phyloP scores from a whole-genome alignment of 352 stramenopile species.

The Globisporangium cystogenes region DNA sequence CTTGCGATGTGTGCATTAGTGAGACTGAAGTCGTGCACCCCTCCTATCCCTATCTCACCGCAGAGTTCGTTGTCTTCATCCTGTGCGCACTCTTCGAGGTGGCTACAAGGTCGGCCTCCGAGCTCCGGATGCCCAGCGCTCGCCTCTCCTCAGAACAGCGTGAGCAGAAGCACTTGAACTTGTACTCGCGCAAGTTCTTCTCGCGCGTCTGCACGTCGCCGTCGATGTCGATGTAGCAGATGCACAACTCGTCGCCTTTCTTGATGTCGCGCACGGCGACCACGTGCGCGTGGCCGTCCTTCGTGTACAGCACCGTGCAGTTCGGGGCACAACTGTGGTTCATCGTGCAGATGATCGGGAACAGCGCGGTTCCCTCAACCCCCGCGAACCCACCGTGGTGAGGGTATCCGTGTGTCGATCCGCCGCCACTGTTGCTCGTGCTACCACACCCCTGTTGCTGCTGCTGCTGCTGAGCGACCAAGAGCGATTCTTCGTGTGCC shows the following conservation, averaged over 20 bases:
- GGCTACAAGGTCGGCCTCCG: neutral
- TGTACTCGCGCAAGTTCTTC: constrained; percentile 64
- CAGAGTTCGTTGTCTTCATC: no score
- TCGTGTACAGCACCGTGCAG: constrained; percentile 89
- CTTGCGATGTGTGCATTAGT: no score
- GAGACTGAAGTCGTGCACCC: no score
- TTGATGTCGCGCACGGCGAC: constrained; percentile 68
- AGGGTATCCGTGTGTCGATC: neutral
- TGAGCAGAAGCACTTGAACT: constrained; percentile 71
- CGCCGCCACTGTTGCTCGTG: constrained; percentile 40
- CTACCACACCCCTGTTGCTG: constrained; percentile 50
- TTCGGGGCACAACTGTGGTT: constrained; percentile 96
- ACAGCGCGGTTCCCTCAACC: constrained; percentile 94
- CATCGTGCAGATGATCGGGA: constrained; percentile 93
- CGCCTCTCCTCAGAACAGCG: constrained; percentile 47
- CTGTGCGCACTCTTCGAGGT: no score
- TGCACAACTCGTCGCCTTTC: constrained; percentile 91
- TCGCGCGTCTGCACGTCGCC: constrained; percentile 67
- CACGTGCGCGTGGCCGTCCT: constrained; percentile 64
- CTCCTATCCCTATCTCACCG: no score
- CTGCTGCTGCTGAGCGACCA: constrained; percentile 9
- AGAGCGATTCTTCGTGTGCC: constrained; percentile 29
- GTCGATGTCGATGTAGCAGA: constrained; percentile 93
- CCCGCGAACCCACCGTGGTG: constrained; percentile 25
- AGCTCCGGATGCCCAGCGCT: constrained; percentile 6